Conservation (phyloP, 2,329 filamentous ascomycete genomes). For the Hirsutella rhossiliensis region DNA sequence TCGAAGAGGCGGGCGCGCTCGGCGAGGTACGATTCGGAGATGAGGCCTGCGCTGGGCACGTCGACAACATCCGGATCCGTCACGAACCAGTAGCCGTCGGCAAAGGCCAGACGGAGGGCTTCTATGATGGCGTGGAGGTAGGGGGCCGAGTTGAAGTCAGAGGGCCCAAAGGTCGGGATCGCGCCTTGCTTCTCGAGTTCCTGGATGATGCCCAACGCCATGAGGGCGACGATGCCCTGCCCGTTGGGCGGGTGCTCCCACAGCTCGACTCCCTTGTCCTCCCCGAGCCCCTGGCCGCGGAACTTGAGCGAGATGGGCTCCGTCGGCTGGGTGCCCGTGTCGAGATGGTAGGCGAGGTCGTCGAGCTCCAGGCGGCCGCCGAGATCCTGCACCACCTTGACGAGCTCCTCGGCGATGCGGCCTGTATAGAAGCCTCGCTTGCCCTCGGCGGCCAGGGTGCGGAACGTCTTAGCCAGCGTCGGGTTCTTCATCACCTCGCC, state of each 20-base stretch:
- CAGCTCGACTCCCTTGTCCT: constrained; percentile 53
- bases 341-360: constrained; percentile 67
- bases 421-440: constrained; percentile 90
- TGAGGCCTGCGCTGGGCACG: constrained; percentile 58
- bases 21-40: constrained; percentile 64
- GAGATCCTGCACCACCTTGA: constrained; percentile 63
- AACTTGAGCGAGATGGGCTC: constrained; percentile 77
- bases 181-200: constrained; percentile 65
- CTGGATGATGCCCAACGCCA: constrained; percentile 86
- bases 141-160: constrained; percentile 69
- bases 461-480: constrained; percentile 69
- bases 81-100: constrained; percentile 83
- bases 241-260: constrained; percentile 98
- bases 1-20: constrained; percentile 51
- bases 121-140: constrained; percentile 86
- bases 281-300: constrained; percentile 43
- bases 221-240: constrained; percentile 87
- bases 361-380: constrained; percentile 70
- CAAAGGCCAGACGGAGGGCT: constrained; percentile 76
- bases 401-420: constrained; percentile 65
- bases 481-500: constrained; percentile 89
- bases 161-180: constrained; percentile 56
- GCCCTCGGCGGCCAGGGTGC: constrained; percentile 63
- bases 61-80: constrained; percentile 63
- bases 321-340: constrained; percentile 59